These are phyloP conservation scores for Ophiostoma ips DNA, from an alignment of 2,329 filamentous ascomycete genomes.

Conservation along the genomic window DNA sequence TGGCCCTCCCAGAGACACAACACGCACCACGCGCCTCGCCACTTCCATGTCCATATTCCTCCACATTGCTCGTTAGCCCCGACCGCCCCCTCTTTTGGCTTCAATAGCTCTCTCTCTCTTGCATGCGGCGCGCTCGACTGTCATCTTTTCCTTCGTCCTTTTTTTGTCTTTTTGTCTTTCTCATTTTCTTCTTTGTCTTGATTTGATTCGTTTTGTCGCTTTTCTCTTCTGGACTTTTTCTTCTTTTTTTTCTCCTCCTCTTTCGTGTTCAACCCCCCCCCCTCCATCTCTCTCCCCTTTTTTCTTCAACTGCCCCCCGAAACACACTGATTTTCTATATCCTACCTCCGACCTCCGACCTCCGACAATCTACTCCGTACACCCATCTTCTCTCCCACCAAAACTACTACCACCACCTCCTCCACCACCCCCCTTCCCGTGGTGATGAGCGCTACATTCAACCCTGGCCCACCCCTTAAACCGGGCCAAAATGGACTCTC, in stretches of 20 bases:
- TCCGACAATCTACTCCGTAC: no score
- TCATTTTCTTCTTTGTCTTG: not conserved
- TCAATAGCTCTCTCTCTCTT: not conserved
- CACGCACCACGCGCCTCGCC: not conserved
- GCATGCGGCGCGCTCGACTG: slow-evolving; percentile 9
- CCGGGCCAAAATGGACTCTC: slow-evolving; percentile 32
- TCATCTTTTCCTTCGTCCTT: not conserved
- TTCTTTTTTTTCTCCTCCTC: not conserved
- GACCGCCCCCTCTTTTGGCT: slow-evolving; percentile 1
- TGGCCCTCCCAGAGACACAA: no score
- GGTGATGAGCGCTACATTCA: slow-evolving; percentile 40
- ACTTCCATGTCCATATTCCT: not conserved
- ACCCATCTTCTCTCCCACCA: not conserved
- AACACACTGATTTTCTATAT: no score
- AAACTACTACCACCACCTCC: not conserved
- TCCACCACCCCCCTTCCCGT: not conserved
- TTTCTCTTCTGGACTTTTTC: not conserved
- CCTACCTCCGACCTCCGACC: no score
- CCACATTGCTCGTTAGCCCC: not conserved
- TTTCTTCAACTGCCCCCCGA: no score
- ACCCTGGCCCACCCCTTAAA: slow-evolving; percentile 37
- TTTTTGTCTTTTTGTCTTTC: not conserved
- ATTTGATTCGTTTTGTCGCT: not conserved
- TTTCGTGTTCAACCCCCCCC: not conserved
- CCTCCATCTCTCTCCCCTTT: no score